Conservation (phyloP, 768 basidiomycete genomes). For the Termitomyces sp. region DNA sequence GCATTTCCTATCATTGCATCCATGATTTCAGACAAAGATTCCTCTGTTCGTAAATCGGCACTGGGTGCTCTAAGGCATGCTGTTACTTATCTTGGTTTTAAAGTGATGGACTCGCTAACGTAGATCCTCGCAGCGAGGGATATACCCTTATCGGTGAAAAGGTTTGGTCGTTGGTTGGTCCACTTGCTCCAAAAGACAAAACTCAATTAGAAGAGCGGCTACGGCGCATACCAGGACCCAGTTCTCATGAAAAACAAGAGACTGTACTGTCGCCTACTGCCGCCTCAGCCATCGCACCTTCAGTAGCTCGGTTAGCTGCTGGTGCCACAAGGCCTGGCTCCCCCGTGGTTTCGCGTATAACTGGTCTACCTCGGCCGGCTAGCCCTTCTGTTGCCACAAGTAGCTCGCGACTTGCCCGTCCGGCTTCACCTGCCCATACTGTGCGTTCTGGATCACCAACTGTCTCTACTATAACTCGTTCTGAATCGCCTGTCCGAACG, state of each 20-base stretch:
- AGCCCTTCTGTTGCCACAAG: slow-evolving; percentile 25
- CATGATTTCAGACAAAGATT: slow-evolving; percentile 87
- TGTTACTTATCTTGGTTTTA: not conserved
- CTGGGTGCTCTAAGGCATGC: slow-evolving; percentile 71
- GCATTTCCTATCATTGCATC: slow-evolving; percentile 73
- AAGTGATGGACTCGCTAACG: slow-evolving; percentile 6
- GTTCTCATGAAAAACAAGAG: slow-evolving; percentile 37
- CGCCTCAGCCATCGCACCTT: slow-evolving; percentile 20
- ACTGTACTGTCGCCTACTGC: slow-evolving; percentile 17
- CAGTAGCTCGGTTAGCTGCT: slow-evolving; percentile 47
- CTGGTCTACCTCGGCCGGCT: slow-evolving; percentile 14
- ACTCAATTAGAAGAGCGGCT: slow-evolving; percentile 89
- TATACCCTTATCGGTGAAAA: slow-evolving; percentile 82
- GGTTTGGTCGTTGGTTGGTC: slow-evolving; percentile 74
- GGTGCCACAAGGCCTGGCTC: slow-evolving; percentile 40
- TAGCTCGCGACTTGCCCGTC: slow-evolving; percentile 31
- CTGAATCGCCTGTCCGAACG: slow-evolving; percentile 38
- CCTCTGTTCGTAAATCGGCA: slow-evolving; percentile 82
- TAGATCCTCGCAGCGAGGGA: slow-evolving; percentile 50
- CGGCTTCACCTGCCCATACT: slow-evolving; percentile 41
- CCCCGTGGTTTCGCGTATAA: slow-evolving; percentile 14
- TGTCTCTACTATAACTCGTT: slow-evolving; percentile 23
- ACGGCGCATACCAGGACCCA: slow-evolving; percentile 71
- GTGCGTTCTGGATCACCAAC: slow-evolving; percentile 38
- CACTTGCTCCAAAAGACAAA: slow-evolving; percentile 79